A percentile compares a stretch with the other conserved stretches of the same genome.
phyloP scores from a whole-genome alignment of 345 rosid genomes.

The Eucalyptus curtisii region DNA sequence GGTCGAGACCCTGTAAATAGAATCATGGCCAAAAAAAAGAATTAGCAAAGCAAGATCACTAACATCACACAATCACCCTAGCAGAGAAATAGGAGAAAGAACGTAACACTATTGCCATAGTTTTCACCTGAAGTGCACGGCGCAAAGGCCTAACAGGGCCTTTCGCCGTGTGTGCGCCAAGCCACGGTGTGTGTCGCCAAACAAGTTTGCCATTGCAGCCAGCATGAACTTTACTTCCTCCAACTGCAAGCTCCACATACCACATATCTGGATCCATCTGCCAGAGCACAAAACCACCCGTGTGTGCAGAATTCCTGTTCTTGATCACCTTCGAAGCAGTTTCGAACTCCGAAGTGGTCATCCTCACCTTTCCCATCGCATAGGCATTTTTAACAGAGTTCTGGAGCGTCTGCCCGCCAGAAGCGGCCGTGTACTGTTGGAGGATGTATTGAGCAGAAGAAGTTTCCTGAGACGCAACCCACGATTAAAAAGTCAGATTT shows the following conservation, averaged over 20 bases:
- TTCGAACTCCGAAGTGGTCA: slow-evolving; percentile 3
- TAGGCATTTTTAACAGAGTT: slow-evolving; percentile 1
- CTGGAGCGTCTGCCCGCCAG: slow-evolving; percentile 3
- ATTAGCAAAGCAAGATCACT: neutral
- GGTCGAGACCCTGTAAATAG: slow-evolving; percentile 35
- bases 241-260: slow-evolving; percentile 3
- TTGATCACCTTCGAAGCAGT: slow-evolving; percentile 3
- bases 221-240: slow-evolving; percentile 2
- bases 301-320: neutral
- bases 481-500: neutral
- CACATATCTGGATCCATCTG: slow-evolving; percentile 10
- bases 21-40: neutral
- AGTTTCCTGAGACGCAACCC: neutral
- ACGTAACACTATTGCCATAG: neutral
- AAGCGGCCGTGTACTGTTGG: slow-evolving; percentile 5
- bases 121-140: slow-evolving; percentile 5
- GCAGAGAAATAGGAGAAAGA: neutral
- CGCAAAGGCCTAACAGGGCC: slow-evolving; percentile 4
- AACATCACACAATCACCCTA: neutral
- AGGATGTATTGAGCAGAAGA: slow-evolving; percentile 6
- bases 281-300: slow-evolving; percentile 8
- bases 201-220: slow-evolving; percentile 10
- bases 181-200: slow-evolving; percentile 8
- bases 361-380: slow-evolving; percentile 5
- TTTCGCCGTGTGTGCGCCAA: slow-evolving; percentile 4